A percentile compares a stretch with the other conserved stretches of the same genome.
Evolutionary conservation across 129 eudicot genomes (phyloP).

Genomic region (Helianthus tuberosus): DNA sequence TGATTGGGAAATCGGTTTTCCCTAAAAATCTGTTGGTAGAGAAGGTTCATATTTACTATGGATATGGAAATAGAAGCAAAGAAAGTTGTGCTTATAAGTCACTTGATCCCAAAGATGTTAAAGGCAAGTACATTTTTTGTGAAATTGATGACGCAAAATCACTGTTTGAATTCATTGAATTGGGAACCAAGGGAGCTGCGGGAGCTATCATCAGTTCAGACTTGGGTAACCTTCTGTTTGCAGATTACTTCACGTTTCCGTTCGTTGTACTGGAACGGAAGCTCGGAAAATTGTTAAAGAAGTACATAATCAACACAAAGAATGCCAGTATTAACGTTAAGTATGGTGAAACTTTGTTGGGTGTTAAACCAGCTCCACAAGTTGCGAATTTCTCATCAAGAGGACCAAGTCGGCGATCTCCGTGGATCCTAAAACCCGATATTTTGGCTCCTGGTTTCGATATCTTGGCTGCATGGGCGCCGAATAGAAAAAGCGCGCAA

Average conservation of each 20-base stretch:
- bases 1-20: conserved; percentile 43
- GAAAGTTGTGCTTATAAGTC: conserved; percentile 36
- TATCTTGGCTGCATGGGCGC: conserved; percentile 32
- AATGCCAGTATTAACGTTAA: conserved; percentile 36
- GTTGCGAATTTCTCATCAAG: conserved; percentile 48
- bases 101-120: conserved; percentile 42
- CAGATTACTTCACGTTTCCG: conserved; percentile 33
- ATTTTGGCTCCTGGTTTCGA: conserved; percentile 45
- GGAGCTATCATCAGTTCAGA: conserved; percentile 46
- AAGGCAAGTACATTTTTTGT: conserved; percentile 43
- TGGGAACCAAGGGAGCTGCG: conserved; percentile 31
- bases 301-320: conserved; percentile 23
- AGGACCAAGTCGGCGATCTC: conserved; percentile 38
- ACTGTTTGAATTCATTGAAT: no score
- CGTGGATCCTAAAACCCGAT: conserved; percentile 54
- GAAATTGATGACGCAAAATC: neutral
- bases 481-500: conserved; percentile 23
- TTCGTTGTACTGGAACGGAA: conserved; percentile 26
- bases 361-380: conserved; percentile 44
- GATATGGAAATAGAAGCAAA: conserved; percentile 46
- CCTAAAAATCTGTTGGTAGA: conserved; percentile 35
- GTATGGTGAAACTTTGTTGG: conserved; percentile 37
- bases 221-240: conserved; percentile 18
- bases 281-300: conserved; percentile 25
- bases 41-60: conserved; percentile 47